Evolutionary conservation across 768 basidiomycete species (phyloP), one percentile per base, ranked within the genome.

Genomic region (Collybia nuda): DNA sequence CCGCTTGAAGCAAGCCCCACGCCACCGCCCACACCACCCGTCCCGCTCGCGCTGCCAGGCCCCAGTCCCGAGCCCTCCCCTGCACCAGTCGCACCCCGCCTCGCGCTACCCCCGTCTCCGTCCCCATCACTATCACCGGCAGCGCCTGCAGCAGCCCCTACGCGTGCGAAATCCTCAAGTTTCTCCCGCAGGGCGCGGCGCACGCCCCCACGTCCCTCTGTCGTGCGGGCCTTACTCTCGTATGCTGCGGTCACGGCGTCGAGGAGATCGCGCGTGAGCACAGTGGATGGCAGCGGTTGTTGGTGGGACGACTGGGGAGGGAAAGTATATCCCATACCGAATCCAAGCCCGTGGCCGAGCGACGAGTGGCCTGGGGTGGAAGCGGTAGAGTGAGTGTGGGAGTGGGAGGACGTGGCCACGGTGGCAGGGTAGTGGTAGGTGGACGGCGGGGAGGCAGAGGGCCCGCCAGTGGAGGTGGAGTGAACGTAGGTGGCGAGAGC

Each of bases 161-260:
- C 56, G 49, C 56, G 72, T 5, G 75, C 69, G 26, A 79, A 62
- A 55, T 80, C 79, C 44, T 82, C 86, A 18, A 88, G 62, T 57
- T 81, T 85, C 51, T 73, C 79, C 54, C 84, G 73, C 35, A 88
- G 70, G 37, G 78, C 82, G 41, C 54, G 52, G 14, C 82, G 78
- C 41, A 85, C 80, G 14, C 86, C 81, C 48, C 80, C 81, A 47
- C 84, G 80, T 9, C 78, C 72, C 51, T 85, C 84, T 18, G 75
- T 67, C 45, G 68, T 65, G 40, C 74, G 70, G 29, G 65, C 58
- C 51, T 73, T 77, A 53, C 69, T 70, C 26, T 81, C 78, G 61
- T 84, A 82, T 5, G 79, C 71, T 0, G 67, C 44, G 37, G 70
- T 62, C 44, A 88, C 78, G 21, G 66, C 50, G 32, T 80, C 71